phyloP scores from a whole-genome alignment of 1,139 yeast species.

The Blastobotrys raffinosifermentans region DNA sequence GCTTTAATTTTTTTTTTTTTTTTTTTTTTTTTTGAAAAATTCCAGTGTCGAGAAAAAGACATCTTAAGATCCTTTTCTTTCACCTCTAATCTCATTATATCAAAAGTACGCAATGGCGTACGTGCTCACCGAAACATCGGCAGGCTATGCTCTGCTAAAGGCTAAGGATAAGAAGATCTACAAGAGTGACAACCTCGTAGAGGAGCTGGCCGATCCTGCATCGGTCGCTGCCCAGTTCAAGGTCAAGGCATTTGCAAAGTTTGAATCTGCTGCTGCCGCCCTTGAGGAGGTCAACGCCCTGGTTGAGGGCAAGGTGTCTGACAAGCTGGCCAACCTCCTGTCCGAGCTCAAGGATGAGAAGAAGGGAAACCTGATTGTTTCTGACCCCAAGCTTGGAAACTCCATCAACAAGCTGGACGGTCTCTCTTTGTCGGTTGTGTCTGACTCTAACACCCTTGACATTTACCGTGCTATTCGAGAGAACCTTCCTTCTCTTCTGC shows the following conservation, averaged over 20 bases:
- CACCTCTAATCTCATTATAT: not conserved
- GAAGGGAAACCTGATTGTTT: conserved; percentile 83
- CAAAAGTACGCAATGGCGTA: conserved; percentile 76
- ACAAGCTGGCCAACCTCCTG: conserved; percentile 68
- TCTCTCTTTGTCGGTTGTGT: conserved; percentile 76
- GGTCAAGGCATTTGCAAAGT: conserved; percentile 91
- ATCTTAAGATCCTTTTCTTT: no score
- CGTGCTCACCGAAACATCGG: conserved; percentile 96
- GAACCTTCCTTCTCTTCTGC: conserved; percentile 85
- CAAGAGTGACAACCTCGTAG: conserved; percentile 68
- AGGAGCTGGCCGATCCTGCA: conserved; percentile 78
- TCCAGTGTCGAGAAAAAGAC: no score
- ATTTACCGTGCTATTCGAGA: conserved; percentile 93
- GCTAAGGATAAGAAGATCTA: conserved; percentile 96
- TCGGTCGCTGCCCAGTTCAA: conserved; percentile 76
- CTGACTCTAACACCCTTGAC: conserved; percentile 93
- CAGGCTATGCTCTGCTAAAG: conserved; percentile 95
- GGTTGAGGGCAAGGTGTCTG: conserved; percentile 89
- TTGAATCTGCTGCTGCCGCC: conserved; percentile 91
- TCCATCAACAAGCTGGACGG: conserved; percentile 89
- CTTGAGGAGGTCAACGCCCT: conserved; percentile 91
- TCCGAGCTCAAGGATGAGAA: conserved; percentile 81
- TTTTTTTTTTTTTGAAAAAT: no score
- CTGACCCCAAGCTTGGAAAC: conserved; percentile 93
- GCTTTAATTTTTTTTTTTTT: no score